A percentile compares a stretch with the other conserved stretches of the same genome.
Conservation (phyloP, 768 basidiomycete genomes). For the Inosperma sp. region DNA sequence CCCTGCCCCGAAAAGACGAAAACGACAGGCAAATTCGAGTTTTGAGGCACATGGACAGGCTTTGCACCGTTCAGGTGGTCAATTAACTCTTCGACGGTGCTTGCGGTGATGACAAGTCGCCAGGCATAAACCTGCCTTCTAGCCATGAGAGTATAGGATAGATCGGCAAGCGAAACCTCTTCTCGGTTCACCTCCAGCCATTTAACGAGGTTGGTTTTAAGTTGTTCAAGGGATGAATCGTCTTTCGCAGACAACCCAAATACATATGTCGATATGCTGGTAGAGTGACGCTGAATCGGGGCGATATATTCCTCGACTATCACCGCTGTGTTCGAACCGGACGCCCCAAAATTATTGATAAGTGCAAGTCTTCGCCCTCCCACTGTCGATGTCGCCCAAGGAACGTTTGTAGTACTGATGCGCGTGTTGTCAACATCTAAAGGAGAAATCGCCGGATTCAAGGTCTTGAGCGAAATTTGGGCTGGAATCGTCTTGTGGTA, state of each 20-base stretch:
- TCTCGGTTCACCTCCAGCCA: constrained; percentile 40
- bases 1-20: constrained; percentile 79
- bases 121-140: constrained; percentile 53
- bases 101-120: constrained; percentile 48
- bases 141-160: constrained; percentile 66
- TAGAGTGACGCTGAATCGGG: background rate
- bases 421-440: constrained; percentile 44
- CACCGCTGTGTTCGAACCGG: constrained; percentile 64
- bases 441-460: constrained; percentile 53
- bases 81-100: constrained; percentile 41
- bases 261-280: constrained; percentile 26
- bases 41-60: constrained; percentile 27
- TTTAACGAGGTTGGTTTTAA: constrained; percentile 43
- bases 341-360: constrained; percentile 75
- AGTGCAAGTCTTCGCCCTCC: constrained; percentile 47
- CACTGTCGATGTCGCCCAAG: constrained; percentile 39
- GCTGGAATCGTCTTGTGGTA: constrained; percentile 50
- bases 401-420: constrained; percentile 38
- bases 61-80: constrained; percentile 37
- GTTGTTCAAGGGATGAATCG: constrained; percentile 38
- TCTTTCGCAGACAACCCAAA: constrained; percentile 65
- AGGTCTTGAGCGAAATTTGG: constrained; percentile 51
- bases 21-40: constrained; percentile 32
- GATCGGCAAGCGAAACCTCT: constrained; percentile 36
- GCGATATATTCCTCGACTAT: constrained; percentile 50